These are phyloP conservation scores for Zostera marina DNA, from an alignment of 116 monocot species.

Conservation along the genomic window DNA sequence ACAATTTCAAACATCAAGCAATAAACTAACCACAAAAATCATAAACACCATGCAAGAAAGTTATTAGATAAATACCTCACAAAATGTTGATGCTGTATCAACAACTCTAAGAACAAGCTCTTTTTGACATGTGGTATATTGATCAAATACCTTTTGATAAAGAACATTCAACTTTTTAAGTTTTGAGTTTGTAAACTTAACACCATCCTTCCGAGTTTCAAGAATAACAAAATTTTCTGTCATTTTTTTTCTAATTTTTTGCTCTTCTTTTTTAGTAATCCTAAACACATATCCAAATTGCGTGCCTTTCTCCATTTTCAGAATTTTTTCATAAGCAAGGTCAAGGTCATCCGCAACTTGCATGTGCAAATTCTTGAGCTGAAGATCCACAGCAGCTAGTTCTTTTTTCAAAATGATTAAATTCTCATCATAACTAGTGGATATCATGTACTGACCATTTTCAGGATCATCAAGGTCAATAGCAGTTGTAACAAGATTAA, in stretches of 20 bases:
- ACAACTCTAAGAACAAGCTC: conserved; percentile 65
- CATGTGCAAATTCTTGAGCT: conserved; percentile 60
- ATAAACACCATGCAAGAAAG: neutral
- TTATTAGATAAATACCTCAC: conserved; percentile 37
- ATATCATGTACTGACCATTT: conserved; percentile 91
- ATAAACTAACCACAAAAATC: neutral
- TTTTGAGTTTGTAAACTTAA: conserved; percentile 81
- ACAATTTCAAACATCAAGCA: neutral
- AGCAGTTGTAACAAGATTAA: conserved; percentile 59
- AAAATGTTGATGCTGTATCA: conserved; percentile 54
- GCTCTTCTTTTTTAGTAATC: conserved; percentile 99
- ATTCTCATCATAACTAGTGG: conserved; percentile 48
- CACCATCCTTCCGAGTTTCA: conserved; percentile 96
- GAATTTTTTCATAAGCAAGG: conserved; percentile 58
- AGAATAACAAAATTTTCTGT: conserved; percentile 55
- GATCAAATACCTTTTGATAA: conserved; percentile 55
- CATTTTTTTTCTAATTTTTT: conserved; percentile 86
- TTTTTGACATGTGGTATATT: conserved; percentile 67
- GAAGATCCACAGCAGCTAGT: conserved; percentile 45
- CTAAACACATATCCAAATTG: conserved; percentile 96
- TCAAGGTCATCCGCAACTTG: conserved; percentile 79
- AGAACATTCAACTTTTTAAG: conserved; percentile 80
- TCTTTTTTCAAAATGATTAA: conserved; percentile 54
- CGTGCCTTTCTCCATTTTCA: conserved; percentile 82
- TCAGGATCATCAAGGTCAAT: conserved; percentile 78